Percentiles rank a stretch among this genome's conserved stretches.
Evolutionary conservation across 1,284 basidiomycete species (phyloP).

Genomic region (Meripilus lineatus): DNA sequence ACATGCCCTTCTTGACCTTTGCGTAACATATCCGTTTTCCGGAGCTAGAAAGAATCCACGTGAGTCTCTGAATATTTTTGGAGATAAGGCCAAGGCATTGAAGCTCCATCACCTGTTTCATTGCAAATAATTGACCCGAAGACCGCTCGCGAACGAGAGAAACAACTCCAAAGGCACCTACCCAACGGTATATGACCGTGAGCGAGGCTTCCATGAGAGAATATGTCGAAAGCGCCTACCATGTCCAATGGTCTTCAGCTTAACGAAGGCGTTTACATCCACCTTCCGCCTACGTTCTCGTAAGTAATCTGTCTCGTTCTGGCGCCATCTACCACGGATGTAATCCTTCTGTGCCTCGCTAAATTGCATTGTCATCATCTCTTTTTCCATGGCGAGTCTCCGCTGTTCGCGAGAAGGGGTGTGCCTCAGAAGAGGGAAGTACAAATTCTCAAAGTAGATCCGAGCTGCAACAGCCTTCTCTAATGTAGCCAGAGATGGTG

Average conservation of each 20-base stretch:
- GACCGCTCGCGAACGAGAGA: constrained; percentile 83
- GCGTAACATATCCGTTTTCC: constrained; percentile 95
- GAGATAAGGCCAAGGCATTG: constrained; percentile 20
- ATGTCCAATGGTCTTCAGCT: constrained; percentile 94
- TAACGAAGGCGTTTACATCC: constrained; percentile 80
- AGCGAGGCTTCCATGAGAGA: constrained; percentile 15
- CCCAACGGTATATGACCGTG: constrained; percentile 4
- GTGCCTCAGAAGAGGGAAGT: constrained; percentile 86
- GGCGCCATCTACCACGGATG: constrained; percentile 72
- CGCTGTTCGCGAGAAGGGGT: constrained; percentile 83
- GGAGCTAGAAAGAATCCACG: constrained; percentile 47
- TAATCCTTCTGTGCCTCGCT: constrained; percentile 66
- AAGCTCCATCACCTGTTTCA: constrained; percentile 79
- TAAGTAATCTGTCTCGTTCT: constrained; percentile 87
- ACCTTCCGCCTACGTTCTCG: constrained; percentile 81
- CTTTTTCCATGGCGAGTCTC: constrained; percentile 79
- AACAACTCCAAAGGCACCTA: constrained; percentile 95
- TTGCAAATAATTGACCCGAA: constrained; percentile 82
- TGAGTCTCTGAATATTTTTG: constrained; percentile 13
- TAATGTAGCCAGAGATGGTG: constrained; percentile 83
- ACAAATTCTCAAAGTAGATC: constrained; percentile 96
- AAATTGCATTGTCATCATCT: constrained; percentile 75
- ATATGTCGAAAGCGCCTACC: constrained; percentile 40
- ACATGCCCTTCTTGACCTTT: constrained; percentile 98
- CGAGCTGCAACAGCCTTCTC: constrained; percentile 91